phyloP scores from a whole-genome alignment of 2,329 filamentous ascomycete species.

The Didymella sp. region DNA sequence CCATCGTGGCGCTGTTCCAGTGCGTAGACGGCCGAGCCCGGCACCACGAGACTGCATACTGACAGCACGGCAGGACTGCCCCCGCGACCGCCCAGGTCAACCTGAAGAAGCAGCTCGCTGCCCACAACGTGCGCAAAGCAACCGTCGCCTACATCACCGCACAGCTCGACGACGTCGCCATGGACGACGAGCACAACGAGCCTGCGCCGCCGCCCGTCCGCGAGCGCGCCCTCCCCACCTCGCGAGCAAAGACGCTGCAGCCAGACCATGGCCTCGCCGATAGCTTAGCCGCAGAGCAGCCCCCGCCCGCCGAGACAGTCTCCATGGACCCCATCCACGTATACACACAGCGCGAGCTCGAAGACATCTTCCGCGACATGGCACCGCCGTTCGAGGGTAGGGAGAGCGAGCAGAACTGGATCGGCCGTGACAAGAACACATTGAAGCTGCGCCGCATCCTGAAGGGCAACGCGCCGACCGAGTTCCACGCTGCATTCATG shows the following conservation, averaged over 20 bases:
- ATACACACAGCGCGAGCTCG: constrained; percentile 84
- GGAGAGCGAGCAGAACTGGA: constrained; percentile 91
- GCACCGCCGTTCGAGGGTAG: constrained; percentile 80
- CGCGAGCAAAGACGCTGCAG: constrained; percentile 48
- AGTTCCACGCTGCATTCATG: constrained; percentile 76
- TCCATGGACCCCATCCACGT: constrained; percentile 81
- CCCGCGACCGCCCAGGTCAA: constrained; percentile 86
- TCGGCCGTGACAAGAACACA: constrained; percentile 81
- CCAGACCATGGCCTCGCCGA: constrained; percentile 55
- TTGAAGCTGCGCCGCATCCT: constrained; percentile 78
- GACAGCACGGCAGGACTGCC: too few species aligned
- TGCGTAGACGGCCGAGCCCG: too few species aligned
- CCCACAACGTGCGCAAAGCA: constrained; percentile 82
- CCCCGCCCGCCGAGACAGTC: constrained; percentile 70
- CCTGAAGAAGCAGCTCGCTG: constrained; percentile 83
- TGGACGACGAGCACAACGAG: constrained; percentile 17
- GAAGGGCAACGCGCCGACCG: constrained; percentile 80
- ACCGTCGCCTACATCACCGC: constrained; percentile 84
- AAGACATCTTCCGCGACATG: constrained; percentile 86
- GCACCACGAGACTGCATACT: too few species aligned
- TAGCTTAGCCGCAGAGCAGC: constrained; percentile 59
- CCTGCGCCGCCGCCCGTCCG: constrained; percentile 25
- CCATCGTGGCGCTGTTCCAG: constrained; percentile 87
- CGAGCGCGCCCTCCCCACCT: constrained; percentile 37
- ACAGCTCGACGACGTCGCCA: constrained; percentile 73